Percentiles rank a stretch among this genome's conserved stretches.
Conservation (phyloP, 2,329 filamentous ascomycete species). For the Penicillium sp. region DNA sequence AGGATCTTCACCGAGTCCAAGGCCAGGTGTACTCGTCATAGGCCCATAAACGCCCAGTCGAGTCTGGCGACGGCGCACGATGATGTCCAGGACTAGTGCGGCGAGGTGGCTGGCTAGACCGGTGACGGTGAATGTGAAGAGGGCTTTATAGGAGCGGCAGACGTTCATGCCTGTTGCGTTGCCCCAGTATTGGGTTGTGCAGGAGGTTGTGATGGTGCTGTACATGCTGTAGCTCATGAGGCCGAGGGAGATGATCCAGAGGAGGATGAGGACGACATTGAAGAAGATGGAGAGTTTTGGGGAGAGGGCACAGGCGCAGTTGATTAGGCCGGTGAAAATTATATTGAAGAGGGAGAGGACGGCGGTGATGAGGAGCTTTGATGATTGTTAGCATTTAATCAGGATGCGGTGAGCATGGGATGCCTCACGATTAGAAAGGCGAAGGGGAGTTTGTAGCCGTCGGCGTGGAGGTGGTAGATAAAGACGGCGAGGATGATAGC, state of each 20-base stretch:
- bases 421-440: slow-evolving; percentile 54
- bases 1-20: slow-evolving; percentile 24
- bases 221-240: slow-evolving; percentile 52
- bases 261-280: slow-evolving; percentile 45
- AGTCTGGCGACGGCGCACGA: slow-evolving; percentile 43
- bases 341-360: slow-evolving; percentile 49
- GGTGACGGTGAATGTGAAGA: slow-evolving; percentile 52
- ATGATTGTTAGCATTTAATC: too few species aligned
- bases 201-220: slow-evolving; percentile 49
- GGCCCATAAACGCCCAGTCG: slow-evolving; percentile 46
- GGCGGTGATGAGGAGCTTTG: slow-evolving; percentile 48
- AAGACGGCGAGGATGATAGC: slow-evolving; percentile 52
- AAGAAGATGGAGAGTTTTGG: slow-evolving; percentile 47
- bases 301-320: slow-evolving; percentile 49
- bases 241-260: slow-evolving; percentile 50
- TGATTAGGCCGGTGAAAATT: slow-evolving; percentile 46
- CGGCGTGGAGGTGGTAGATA: slow-evolving; percentile 49
- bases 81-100: slow-evolving; percentile 47
- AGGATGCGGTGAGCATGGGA: neutral
- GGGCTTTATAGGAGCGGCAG: slow-evolving; percentile 54
- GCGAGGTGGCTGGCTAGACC: slow-evolving; percentile 45
- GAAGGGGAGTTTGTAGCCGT: slow-evolving; percentile 52
- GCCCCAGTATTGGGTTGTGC: slow-evolving; percentile 49
- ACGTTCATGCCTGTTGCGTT: slow-evolving; percentile 51
- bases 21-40: slow-evolving; percentile 32